Conservation (phyloP, 1,284 basidiomycete genomes). For the Pseudozyma hubeiensis region DNA sequence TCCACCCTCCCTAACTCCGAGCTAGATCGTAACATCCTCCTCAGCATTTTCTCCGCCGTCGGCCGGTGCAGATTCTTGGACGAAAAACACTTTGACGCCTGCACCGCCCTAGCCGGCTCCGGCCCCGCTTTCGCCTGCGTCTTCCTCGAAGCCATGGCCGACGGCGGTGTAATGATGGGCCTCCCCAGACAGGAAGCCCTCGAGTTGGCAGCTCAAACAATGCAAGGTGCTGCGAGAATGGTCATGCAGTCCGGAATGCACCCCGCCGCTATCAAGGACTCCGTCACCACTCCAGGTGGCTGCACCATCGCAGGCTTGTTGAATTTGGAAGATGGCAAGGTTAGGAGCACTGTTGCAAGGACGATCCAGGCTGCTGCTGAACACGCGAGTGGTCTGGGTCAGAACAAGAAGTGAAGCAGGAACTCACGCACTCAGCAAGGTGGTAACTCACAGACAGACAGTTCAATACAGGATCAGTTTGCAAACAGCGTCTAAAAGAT, state of each 20-base stretch:
- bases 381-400: constrained; percentile 64
- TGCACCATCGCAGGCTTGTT: constrained; percentile 97
- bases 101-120: constrained; percentile 93
- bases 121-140: constrained; percentile 97
- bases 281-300: constrained; percentile 97
- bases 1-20: constrained; percentile 33
- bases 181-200: constrained; percentile 91
- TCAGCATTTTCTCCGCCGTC: constrained; percentile 64
- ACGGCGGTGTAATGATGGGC: constrained; percentile 99
- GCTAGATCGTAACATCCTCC: constrained; percentile 54
- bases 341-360: constrained; percentile 93
- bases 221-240: constrained; percentile 98
- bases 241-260: constrained; percentile 86
- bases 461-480: not conserved
- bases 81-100: constrained; percentile 86
- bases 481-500: not conserved
- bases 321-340: constrained; percentile 91
- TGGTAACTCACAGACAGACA: not conserved
- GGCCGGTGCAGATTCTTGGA: constrained; percentile 64
- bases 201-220: constrained; percentile 93
- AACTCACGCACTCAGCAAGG: not conserved
- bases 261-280: constrained; percentile 96
- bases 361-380: constrained; percentile 79
- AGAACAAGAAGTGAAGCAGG: constrained; percentile 36
- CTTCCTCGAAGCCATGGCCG: constrained; percentile 97